Evolutionary conservation across 2,329 filamentous ascomycete species (phyloP), one percentile per base, ranked within the genome.

Genomic region (Tolypocladium sp.): DNA sequence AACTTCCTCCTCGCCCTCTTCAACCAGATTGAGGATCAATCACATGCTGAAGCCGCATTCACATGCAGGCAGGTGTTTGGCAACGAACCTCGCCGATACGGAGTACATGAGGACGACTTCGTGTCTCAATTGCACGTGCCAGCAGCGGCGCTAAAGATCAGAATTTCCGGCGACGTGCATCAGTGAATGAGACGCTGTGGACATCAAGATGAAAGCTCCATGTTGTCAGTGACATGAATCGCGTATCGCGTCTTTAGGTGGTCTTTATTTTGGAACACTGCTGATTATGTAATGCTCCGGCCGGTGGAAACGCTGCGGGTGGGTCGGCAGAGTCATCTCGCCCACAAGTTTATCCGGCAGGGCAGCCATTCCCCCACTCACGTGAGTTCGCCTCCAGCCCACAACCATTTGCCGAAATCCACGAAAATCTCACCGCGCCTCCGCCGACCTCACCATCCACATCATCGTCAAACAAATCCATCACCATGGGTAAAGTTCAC

Each of bases 401-500:
- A 75, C 72, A 74, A 71, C 63, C 69, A 68, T 69, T 72, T 72
- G 67, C 64, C 69, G 69, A 74, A 71, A 70, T 73, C 67, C 69
- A 66, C 67, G 65, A 71, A 74, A 74, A 68, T 66, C 66, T 67
- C 62, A 60, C 62, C 63, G 60, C 65, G 64, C 60, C 65, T 61
- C 63, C 63, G 63, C 62, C 63, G 69, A 70, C 58, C 72, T 51
- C 67, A 69, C 63, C 71, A 73, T 66, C 65, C 66, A 70, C 71
- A 70, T 68, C 68, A 73, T 68, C 69, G 70, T 62, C 70, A 74
- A 66, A 66, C 64, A 68, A 72, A 73, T 73, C 70, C 71, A 69
- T 72, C 74, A 89, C 77, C 79, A 92, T 93, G 90, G 90, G 90
- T 83, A 93, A 93, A 83, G 90, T 93, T 80, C 90, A 93, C 88